A percentile compares a stretch with the other conserved stretches of the same genome.
These are phyloP conservation scores for Cercospora sp. DNA, from an alignment of 2,329 filamentous ascomycete genomes.

Conservation along the genomic window DNA sequence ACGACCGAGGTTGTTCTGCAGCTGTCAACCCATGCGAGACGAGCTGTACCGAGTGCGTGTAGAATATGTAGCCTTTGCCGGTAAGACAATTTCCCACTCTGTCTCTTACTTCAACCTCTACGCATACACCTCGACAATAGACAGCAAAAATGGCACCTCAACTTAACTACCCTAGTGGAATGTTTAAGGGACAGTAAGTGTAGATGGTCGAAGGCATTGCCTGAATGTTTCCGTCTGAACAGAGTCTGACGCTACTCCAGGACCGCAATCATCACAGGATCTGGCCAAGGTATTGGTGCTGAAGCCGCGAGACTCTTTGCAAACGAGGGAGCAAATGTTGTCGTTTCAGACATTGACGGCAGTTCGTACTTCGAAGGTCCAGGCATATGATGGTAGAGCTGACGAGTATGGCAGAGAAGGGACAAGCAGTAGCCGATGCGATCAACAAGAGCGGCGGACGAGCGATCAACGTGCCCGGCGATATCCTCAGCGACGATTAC, in stretches of 20 bases:
- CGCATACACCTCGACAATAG: background rate
- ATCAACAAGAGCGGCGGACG: slow-evolving; percentile 69
- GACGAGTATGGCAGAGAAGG: slow-evolving; percentile 7
- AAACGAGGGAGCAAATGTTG: slow-evolving; percentile 82
- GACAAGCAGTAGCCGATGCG: slow-evolving; percentile 61
- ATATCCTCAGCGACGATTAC: slow-evolving; percentile 72
- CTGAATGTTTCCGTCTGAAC: background rate
- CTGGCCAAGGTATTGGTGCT: slow-evolving; percentile 70
- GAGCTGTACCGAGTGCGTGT: slow-evolving; percentile 8
- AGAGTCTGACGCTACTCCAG: background rate
- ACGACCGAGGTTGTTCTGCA: slow-evolving; percentile 10
- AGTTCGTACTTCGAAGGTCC: slow-evolving; percentile 48
- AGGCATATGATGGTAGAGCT: background rate
- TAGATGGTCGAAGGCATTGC: background rate
- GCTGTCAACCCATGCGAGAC: slow-evolving; percentile 5
- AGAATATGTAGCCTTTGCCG: slow-evolving; percentile 8
- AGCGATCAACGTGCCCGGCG: slow-evolving; percentile 73
- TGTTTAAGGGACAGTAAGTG: slow-evolving; percentile 67
- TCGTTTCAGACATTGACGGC: slow-evolving; percentile 80
- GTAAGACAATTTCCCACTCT: background rate
- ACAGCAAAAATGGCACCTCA: slow-evolving; percentile 54
- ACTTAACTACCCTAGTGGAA: slow-evolving; percentile 77
- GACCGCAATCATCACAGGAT: slow-evolving; percentile 75
- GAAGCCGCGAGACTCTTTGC: slow-evolving; percentile 78
- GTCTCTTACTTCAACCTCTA: background rate